Evolutionary conservation across 164 flowering plant species (phyloP), one percentile per base, ranked within the genome.

Genomic region (Dillenia turbinata): DNA sequence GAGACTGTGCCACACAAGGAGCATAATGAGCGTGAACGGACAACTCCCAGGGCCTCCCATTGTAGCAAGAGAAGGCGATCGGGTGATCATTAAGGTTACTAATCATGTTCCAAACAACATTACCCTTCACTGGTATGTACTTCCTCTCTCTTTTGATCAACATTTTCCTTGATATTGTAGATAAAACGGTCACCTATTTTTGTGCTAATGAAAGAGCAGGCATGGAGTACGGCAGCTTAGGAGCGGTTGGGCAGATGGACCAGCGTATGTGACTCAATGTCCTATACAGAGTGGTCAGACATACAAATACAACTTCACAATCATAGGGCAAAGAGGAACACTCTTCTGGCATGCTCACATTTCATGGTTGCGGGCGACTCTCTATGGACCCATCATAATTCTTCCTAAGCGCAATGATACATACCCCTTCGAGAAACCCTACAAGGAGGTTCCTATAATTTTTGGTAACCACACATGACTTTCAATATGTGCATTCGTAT

Each of bases 241-340:
- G 24, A 81, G 74, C 49, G 90, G 88, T 26, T 85, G 92, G 90
- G 78, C 83, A 9, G 92, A 87, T 71, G 92, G 92, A 24, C 87
- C 88, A 11, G 81, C 81, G 5, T 85, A 85, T 45, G 54, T 86
- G 1, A 81, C 91, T 9, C 92, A 87, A 55, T 87, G 90, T 57
- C 93, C 93, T 9, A 87, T 87, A 47, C 90, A 83, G 15, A 77
- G 77, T 0, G 90, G 90, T 17, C 87, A 83, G 64, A 64, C 53
- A 22, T 85, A 83, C 61, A 70, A 74, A 0, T 85, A 86, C 76
- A 85, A 87, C 75, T 85, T 71, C 83, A 87, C 87, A 8, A 64
- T 87, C 5, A 65, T 60, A 0, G 82, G 85, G 15, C 90, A 87
- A 56, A 76, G 83, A 72, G 93, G 93, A 14, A 87, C 92, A 8